Base-by-base conservation (phyloP, 352 stramenopile species). In the Globisporangium paroecandrum region DNA sequence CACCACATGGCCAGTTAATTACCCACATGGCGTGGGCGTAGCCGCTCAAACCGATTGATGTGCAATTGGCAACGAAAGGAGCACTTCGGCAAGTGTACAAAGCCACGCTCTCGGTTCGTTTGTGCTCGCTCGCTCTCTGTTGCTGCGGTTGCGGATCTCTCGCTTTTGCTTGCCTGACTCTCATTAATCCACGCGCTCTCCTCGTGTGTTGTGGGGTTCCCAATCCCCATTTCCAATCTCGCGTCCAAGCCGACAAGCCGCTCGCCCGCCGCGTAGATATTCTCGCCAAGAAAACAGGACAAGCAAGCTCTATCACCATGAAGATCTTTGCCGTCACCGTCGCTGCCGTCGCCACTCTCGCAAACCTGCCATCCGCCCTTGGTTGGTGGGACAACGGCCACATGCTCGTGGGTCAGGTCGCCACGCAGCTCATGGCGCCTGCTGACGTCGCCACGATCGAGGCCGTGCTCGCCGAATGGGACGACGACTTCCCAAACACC, bases 321-420 rank as follows among this genome's bases (percentile, higher is more conserved):
- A 84, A 84, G 70, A 32, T 76, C 34, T 70, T 79, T 25, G 62
- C 65, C 46, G 53, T 72, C 12, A 57, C 69, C 10, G 58, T 63
- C 22, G 58, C 66, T 12, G 32, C 63, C 18, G 60, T 74, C 29
- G 66, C 51, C 4, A 58, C 51, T 4, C 47, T 67, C 13, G 36
- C 58, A 4, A 69, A 72, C 49, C 41, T 77, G n/a, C 75, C 75
- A 15, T 62, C 60, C 9, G 69, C 70, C 7, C 49, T 64, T 3
- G 82, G 53, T 20, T 89, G 79, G 79, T 90, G 82, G 82, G 82
- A 90, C 70, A 87, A 85, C 36, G 79, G 78, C 41, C 82, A 90
- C 77, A 87, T 89, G 82, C 66, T 87, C 22, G 75, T 86, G 7
- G 76, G 77, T 4, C 66, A 90, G 27, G 73, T 87, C 29, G 78